Base-by-base conservation (phyloP, 352 stramenopile genomes). In the Vaucheria bursata region DNA sequence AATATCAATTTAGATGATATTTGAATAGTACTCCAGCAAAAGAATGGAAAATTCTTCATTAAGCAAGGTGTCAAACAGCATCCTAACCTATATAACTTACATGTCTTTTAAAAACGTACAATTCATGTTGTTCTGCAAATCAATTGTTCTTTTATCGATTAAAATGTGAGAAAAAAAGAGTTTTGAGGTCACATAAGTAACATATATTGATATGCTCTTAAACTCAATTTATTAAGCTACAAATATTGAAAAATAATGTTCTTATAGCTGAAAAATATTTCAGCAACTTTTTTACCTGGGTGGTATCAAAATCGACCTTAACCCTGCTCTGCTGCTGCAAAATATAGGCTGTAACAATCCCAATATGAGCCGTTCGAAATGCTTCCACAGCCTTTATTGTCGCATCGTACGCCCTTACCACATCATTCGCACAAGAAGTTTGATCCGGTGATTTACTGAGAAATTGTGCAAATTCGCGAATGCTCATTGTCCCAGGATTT, bases 341-440 rank as follows among this genome's bases (percentile, higher is more conserved):
- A 45, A 82, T 82, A 18, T 82, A 82, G 25, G 69, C 75, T n/a
- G 53, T 40, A 18, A 82, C 77, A 35, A 82, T 79, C 36, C 77
- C 59, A 18, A 82, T 18, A 50, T 82, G 77, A 35, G 77, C 73
- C 29, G 70, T 79, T 33, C 77, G 6, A 35, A 72, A 72, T 1
- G 65, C 6, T 35, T 72, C 65, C n/a, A 72, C 65, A 37, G 6
- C 32, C 6, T 36, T 12, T n/a, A 72, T 35, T 29, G 65, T 35
- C 18, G 65, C 31, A 35, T 72, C 31, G 32, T 72, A 72, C 65
- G 65, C 65, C 18, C 3, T 2, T 7, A 35, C 65, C 31, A 40
- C 65, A 32, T 1, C 65, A 32, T 4, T 2, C 1, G 65, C 65
- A 40, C 12, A 5, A 50, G 39, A 12, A 50, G 39, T 72, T 1